These are phyloP conservation scores for Crepidotus variabilis DNA, from an alignment of 768 basidiomycete genomes.

Conservation along the genomic window DNA sequence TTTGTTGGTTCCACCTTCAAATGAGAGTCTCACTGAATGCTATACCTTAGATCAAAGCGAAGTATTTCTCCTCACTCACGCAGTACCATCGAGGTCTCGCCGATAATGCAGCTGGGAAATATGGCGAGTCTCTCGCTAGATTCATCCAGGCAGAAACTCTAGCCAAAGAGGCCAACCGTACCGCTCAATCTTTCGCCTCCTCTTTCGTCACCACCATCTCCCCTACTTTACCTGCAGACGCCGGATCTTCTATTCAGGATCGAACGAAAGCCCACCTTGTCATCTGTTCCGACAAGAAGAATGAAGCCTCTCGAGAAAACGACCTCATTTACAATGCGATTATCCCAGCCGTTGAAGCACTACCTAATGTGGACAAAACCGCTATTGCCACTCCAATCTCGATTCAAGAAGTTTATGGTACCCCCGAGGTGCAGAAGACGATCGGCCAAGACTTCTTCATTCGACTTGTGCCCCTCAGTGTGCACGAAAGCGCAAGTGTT, in stretches of 20 bases:
- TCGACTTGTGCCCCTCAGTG: constrained; percentile 84
- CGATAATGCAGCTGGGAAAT: constrained; percentile 70
- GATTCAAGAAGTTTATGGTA: constrained; percentile 91
- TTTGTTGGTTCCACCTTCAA: constrained; percentile 22
- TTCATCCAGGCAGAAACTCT: constrained; percentile 71
- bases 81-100: constrained; percentile 85
- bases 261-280: constrained; percentile 81
- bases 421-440: constrained; percentile 89
- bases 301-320: constrained; percentile 83
- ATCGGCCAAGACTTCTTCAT: constrained; percentile 92
- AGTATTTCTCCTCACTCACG: constrained; percentile 80
- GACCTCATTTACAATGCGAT: constrained; percentile 97
- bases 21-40: neutral
- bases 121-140: constrained; percentile 84
- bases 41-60: constrained; percentile 74
- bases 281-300: constrained; percentile 70
- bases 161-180: constrained; percentile 79
- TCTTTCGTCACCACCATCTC: constrained; percentile 70
- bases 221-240: constrained; percentile 84
- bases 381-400: constrained; percentile 79
- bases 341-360: constrained; percentile 71
- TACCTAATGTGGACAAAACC: constrained; percentile 81
- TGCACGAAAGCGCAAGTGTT: constrained; percentile 93
- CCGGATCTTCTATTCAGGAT: constrained; percentile 73
- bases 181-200: constrained; percentile 64